A percentile compares a stretch with the other conserved stretches of the same genome.
phyloP scores from a whole-genome alignment of 192 early-diverging fungal genomes.

The Cladochytrium replicatum region DNA sequence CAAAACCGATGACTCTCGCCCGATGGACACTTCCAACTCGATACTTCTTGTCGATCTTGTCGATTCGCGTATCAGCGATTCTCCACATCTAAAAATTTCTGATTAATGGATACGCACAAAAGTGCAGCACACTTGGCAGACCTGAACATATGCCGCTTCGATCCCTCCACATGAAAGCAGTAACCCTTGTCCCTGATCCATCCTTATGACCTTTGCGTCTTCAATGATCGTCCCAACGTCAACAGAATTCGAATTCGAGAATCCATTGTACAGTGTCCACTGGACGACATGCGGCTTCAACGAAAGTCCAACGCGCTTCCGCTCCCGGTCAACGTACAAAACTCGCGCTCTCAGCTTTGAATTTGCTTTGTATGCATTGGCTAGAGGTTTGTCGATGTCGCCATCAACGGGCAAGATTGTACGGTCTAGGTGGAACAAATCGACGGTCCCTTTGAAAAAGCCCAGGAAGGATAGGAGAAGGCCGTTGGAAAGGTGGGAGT shows the following conservation, averaged over 20 bases:
- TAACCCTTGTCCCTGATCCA: slow-evolving; percentile 53
- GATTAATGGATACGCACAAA: background rate
- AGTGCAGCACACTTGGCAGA: slow-evolving; percentile 9
- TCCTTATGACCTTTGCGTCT: slow-evolving; percentile 45
- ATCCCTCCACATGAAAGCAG: slow-evolving; percentile 45
- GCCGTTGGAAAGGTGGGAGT: slow-evolving; percentile 53
- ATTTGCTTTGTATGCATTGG: too few relatives aligned
- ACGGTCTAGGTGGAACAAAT: slow-evolving; percentile 35
- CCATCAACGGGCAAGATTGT: background rate
- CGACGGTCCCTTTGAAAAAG: slow-evolving; percentile 68
- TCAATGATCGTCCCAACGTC: slow-evolving; percentile 67
- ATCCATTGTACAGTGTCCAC: slow-evolving; percentile 9
- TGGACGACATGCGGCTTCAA: slow-evolving; percentile 7
- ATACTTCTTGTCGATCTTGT: slow-evolving; percentile 42
- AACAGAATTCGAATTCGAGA: slow-evolving; percentile 20
- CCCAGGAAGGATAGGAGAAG: slow-evolving; percentile 67
- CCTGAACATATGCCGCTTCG: too few relatives aligned
- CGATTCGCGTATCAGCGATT: slow-evolving; percentile 55
- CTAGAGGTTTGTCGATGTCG: slow-evolving; percentile 1
- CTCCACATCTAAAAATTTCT: slow-evolving; percentile 42
- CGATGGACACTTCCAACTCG: slow-evolving; percentile 60
- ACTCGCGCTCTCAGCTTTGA: slow-evolving; percentile 58
- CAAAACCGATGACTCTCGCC: slow-evolving; percentile 70
- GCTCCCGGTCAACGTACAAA: slow-evolving; percentile 46
- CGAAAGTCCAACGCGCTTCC: slow-evolving; percentile 30